Conservation (phyloP, 257 asterid species). For the Scutellaria baicalensis region DNA sequence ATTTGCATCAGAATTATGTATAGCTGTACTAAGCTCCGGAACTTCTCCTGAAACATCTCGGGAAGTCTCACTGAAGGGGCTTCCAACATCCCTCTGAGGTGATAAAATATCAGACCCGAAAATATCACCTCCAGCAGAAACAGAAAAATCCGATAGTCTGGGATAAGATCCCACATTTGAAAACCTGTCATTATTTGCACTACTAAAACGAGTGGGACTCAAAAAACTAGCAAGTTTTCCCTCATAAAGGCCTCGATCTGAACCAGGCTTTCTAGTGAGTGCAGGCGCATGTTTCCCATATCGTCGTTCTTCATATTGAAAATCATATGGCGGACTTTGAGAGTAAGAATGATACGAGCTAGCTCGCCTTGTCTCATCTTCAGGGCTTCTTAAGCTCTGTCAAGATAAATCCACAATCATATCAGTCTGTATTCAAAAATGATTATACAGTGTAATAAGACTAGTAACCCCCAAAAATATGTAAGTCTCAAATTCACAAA, state of each 20-base stretch:
- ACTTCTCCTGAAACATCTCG: slow-evolving; percentile 41
- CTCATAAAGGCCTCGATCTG: slow-evolving; percentile 81
- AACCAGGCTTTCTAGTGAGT: slow-evolving; percentile 73
- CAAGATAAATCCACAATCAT: slow-evolving; percentile 20
- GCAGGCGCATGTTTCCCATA: slow-evolving; percentile 67
- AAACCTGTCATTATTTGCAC: slow-evolving; percentile 44
- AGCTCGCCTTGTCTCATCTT: slow-evolving; percentile 80
- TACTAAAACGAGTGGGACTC: slow-evolving; percentile 65
- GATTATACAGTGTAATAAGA: slow-evolving; percentile 1
- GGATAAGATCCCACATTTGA: slow-evolving; percentile 51
- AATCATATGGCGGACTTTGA: slow-evolving; percentile 98
- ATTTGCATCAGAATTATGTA: slow-evolving; percentile 17
- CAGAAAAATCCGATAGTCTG: slow-evolving; percentile 56
- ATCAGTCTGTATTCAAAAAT: slow-evolving; percentile 18
- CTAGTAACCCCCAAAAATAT: slow-evolving; percentile 5
- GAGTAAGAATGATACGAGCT: slow-evolving; percentile 96
- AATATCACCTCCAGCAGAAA: slow-evolving; percentile 57
- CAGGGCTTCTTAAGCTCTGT: slow-evolving; percentile 62
- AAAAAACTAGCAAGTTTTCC: slow-evolving; percentile 72
- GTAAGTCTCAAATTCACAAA: slow-evolving; percentile 3
- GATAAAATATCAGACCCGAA: slow-evolving; percentile 42
- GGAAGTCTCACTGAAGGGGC: slow-evolving; percentile 60
- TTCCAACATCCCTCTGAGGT: slow-evolving; percentile 54
- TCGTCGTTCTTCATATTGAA: slow-evolving; percentile 89
- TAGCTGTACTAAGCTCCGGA: slow-evolving; percentile 14